phyloP scores from a whole-genome alignment of 805 yeast species.

The Starmera quercuum region DNA sequence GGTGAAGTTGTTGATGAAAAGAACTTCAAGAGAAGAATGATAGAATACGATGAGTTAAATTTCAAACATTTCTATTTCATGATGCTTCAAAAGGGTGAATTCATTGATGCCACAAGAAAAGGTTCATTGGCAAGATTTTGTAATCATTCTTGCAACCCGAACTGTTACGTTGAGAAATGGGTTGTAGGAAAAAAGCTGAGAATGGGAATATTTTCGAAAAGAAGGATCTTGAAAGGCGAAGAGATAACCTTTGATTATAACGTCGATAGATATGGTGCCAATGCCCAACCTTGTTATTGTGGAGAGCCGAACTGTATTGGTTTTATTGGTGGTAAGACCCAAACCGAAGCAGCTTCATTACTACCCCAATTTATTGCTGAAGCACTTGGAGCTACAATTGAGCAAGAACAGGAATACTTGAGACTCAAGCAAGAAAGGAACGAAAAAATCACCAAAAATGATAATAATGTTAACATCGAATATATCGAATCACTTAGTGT shows the following conservation, averaged over 20 bases:
- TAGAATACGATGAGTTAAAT: slow-evolving; percentile 59
- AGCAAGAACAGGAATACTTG: slow-evolving; percentile 67
- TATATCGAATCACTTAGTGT: slow-evolving; percentile 56
- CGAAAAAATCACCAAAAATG: slow-evolving; percentile 41
- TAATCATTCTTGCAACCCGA: slow-evolving; percentile 93
- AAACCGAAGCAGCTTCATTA: slow-evolving; percentile 81
- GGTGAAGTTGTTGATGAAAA: slow-evolving; percentile 89
- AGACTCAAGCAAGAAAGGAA: slow-evolving; percentile 45
- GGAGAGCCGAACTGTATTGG: slow-evolving; percentile 91
- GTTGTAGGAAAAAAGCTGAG: slow-evolving; percentile 82
- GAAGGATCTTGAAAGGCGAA: slow-evolving; percentile 67
- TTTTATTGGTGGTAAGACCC: slow-evolving; percentile 93
- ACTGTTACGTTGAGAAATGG: slow-evolving; percentile 95
- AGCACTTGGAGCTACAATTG: slow-evolving; percentile 70
- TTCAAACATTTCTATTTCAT: slow-evolving; percentile 85
- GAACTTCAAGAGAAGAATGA: slow-evolving; percentile 67
- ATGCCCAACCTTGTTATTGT: slow-evolving; percentile 90
- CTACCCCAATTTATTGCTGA: slow-evolving; percentile 79
- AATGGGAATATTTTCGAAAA: slow-evolving; percentile 92
- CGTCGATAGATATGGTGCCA: slow-evolving; percentile 94
- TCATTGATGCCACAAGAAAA: slow-evolving; percentile 87
- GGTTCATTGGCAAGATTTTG: slow-evolving; percentile 89
- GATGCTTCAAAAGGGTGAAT: slow-evolving; percentile 91
- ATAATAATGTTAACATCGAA: slow-evolving; percentile 52
- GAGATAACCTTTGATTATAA: slow-evolving; percentile 81